phyloP scores from a whole-genome alignment of 2,329 filamentous ascomycete species.

The Fusarium dlaminii region DNA sequence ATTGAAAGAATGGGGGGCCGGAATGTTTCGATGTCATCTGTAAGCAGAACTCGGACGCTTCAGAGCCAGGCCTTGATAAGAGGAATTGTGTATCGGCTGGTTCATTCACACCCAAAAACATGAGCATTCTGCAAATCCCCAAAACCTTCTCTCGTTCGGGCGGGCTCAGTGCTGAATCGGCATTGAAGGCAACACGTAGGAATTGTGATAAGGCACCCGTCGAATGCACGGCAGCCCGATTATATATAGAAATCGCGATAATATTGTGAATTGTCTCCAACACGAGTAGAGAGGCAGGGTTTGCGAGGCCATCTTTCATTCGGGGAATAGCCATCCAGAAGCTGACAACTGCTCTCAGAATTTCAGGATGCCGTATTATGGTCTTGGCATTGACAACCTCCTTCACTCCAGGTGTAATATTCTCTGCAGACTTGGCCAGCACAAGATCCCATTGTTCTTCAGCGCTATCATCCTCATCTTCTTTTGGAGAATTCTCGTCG shows the following conservation, averaged over 20 bases:
- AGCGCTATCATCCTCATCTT: conserved; percentile 46
- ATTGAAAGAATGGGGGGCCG: conserved; percentile 87
- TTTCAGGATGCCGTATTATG: conserved; percentile 68
- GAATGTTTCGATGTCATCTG: conserved; percentile 78
- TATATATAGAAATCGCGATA: conserved; percentile 71
- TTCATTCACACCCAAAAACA: conserved; percentile 78
- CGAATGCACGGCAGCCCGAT: conserved; percentile 75
- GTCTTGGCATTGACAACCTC: conserved; percentile 62
- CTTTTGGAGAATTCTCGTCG: conserved; percentile 34
- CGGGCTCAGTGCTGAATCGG: conserved; percentile 59
- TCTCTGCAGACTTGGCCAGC: conserved; percentile 50
- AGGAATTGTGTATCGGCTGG: conserved; percentile 87
- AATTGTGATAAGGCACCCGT: conserved; percentile 76
- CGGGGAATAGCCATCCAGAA: conserved; percentile 72
- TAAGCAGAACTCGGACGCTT: conserved; percentile 74
- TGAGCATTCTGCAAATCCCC: conserved; percentile 73
- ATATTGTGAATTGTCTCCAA: conserved; percentile 70
- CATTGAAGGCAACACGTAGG: conserved; percentile 68
- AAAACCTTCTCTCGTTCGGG: conserved; percentile 69
- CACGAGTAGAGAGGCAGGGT: conserved; percentile 69
- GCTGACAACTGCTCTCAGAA: conserved; percentile 69
- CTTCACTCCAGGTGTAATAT: conserved; percentile 53
- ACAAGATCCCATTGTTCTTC: conserved; percentile 53
- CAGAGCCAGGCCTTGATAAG: conserved; percentile 60
- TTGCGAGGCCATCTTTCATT: conserved; percentile 53